A percentile compares a stretch with the other conserved stretches of the same genome.
These are phyloP conservation scores for Golovinomyces cichoracearum DNA, from an alignment of 2,329 filamentous ascomycete species.

Conservation along the genomic window DNA sequence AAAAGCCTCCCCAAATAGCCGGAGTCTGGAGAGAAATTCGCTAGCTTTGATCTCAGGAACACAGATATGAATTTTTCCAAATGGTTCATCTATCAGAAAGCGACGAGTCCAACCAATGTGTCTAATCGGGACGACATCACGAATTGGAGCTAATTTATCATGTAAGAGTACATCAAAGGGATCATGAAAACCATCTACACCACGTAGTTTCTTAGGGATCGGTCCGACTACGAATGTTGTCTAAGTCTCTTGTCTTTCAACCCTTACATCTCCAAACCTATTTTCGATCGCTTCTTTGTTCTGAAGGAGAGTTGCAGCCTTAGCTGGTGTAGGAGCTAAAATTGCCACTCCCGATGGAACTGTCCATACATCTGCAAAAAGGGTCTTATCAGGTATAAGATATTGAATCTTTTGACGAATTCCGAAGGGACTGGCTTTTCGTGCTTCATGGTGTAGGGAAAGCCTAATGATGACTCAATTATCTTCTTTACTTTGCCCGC, in stretches of 20 bases:
- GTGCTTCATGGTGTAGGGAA: neutral
- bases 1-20: neutral
- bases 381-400: neutral
- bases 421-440: no score
- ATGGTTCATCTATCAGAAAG: neutral
- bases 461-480: neutral
- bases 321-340: neutral
- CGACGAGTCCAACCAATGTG: neutral
- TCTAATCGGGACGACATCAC: neutral
- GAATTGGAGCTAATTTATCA: neutral
- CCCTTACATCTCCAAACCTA: neutral
- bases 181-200: neutral
- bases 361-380: neutral
- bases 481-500: neutral
- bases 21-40: neutral
- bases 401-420: neutral
- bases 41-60: neutral
- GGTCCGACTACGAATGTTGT: neutral
- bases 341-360: neutral
- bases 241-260: slow-evolving; percentile 1
- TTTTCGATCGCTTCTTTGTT: neutral
- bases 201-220: neutral
- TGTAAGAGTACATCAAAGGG: neutral
- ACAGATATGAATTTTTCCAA: neutral
- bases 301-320: neutral